Evolutionary conservation across 2,329 filamentous ascomycete species (phyloP).

Genomic region (Aspergillus thermomutatus): DNA sequence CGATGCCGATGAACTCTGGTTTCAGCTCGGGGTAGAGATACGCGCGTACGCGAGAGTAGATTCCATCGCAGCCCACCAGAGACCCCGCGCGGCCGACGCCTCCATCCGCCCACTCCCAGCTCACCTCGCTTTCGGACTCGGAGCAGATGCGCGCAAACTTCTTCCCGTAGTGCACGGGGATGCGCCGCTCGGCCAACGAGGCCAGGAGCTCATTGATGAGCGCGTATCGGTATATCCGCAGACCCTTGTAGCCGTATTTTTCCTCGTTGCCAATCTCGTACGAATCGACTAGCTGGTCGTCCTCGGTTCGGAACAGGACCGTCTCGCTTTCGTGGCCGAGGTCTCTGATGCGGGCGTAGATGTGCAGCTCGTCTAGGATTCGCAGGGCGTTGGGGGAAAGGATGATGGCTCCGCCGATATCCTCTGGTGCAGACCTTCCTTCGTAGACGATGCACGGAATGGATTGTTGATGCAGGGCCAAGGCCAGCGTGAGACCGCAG

Average conservation of each 20-base stretch:
- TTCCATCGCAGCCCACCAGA: constrained; percentile 59
- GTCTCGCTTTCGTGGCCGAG: constrained; percentile 52
- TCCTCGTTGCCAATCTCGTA: constrained; percentile 49
- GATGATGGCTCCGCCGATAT: constrained; percentile 56
- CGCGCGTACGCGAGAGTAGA: constrained; percentile 54
- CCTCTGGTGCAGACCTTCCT: constrained; percentile 41
- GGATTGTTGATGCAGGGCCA: constrained; percentile 51
- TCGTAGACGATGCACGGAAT: constrained; percentile 55
- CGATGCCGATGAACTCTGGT: constrained; percentile 51
- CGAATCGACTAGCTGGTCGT: constrained; percentile 32
- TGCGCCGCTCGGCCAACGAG: constrained; percentile 31
- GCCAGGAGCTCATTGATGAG: constrained; percentile 50
- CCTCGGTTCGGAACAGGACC: constrained; percentile 44
- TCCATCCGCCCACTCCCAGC: constrained; percentile 49
- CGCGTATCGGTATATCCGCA: constrained; percentile 54
- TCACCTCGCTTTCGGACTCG: constrained; percentile 42
- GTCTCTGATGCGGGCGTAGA: constrained; percentile 46
- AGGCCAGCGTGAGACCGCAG: constrained; percentile 53
- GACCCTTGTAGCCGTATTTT: constrained; percentile 51
- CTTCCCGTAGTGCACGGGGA: constrained; percentile 47
- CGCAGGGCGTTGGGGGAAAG: constrained; percentile 58
- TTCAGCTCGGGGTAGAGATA: constrained; percentile 50
- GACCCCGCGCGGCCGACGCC: constrained; percentile 38
- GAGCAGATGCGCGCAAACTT: constrained; percentile 46
- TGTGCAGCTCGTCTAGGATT: constrained; percentile 50